Base-by-base conservation (phyloP, 805 yeast genomes). In the Myxozyma nipponensis region DNA sequence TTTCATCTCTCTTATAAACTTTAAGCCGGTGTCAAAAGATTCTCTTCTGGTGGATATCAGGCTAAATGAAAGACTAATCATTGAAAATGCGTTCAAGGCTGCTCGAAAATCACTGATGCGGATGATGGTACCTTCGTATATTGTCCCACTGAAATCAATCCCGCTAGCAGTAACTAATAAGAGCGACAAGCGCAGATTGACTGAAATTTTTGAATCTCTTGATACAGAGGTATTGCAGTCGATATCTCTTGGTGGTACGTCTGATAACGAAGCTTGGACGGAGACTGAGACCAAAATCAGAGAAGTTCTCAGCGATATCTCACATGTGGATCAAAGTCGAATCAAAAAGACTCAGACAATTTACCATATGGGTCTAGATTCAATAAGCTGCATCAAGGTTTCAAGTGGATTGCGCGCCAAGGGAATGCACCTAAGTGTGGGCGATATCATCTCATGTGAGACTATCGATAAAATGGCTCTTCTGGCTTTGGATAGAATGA, bases 301-400 rank as follows among this genome's bases (percentile, higher is more conserved):
- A 19, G 19, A 6, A 10, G 46, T 46, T 21, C 26, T 59, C 10
- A 19, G 52, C 4, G 10, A 19, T 3, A 39, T 50, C 4, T 46
- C 58, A 7, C 38, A 51, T 7, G 28, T 49, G 2, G 15, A 40
- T 4, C 47, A 30, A 22, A 32, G 22, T n/a, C 10, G 17, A 6
- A 32, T 58, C 10, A 18, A 25, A 17, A 47, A 44, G 28, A 9
- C 34, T 13, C 50, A 44, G 15, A 50, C 49, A 10, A 45, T 58
- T 3, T 59, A 46, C 34, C 50, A 46, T 2, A 18, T 58, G 39
- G 63, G 64, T 3, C 35, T 61, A 30, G 64, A 61, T 25, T 61
- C 64, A n/a, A 59, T 61, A 23, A 42, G 52, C 23, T 58, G 60
- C 36, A 61, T 61, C 34, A 28, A 39, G 15, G 49, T 58, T 10